These are phyloP conservation scores for Fistulinella cinereoalba DNA, from an alignment of 1,284 basidiomycete species.

Conservation along the genomic window DNA sequence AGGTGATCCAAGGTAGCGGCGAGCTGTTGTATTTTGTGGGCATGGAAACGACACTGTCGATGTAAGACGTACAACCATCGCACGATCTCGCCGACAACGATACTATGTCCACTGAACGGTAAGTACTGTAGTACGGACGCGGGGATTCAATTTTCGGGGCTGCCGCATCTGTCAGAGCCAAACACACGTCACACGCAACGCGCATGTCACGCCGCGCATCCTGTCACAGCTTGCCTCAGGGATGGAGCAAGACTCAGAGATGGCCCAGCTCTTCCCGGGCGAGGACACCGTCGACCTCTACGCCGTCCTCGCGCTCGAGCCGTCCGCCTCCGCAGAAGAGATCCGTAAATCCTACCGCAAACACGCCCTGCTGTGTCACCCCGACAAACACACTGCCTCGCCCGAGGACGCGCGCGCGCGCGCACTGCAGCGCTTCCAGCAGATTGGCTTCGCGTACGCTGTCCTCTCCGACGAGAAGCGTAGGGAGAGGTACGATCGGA, in stretches of 20 bases:
- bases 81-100: too few relatives aligned
- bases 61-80: too few relatives aligned
- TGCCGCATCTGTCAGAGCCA: too few relatives aligned
- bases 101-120: too few relatives aligned
- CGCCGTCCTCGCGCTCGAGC: constrained; percentile 58
- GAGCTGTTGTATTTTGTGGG: not conserved
- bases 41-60: not conserved
- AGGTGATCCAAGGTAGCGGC: not conserved
- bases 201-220: constrained; percentile 8
- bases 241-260: constrained; percentile 64
- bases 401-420: constrained; percentile 58
- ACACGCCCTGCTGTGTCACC: constrained; percentile 80
- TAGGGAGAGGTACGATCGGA: constrained; percentile 75
- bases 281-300: constrained; percentile 74
- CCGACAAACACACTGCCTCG: constrained; percentile 79
- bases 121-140: too few relatives aligned
- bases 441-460: constrained; percentile 88
- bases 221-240: not conserved
- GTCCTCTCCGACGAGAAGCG: constrained; percentile 78
- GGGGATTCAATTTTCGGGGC: too few relatives aligned
- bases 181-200: constrained; percentile 1
- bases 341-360: constrained; percentile 85
- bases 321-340: constrained; percentile 56
- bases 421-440: constrained; percentile 77
- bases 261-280: constrained; percentile 74